Conservation (phyloP, 805 yeast genomes). For the Candida ipomoeae region DNA sequence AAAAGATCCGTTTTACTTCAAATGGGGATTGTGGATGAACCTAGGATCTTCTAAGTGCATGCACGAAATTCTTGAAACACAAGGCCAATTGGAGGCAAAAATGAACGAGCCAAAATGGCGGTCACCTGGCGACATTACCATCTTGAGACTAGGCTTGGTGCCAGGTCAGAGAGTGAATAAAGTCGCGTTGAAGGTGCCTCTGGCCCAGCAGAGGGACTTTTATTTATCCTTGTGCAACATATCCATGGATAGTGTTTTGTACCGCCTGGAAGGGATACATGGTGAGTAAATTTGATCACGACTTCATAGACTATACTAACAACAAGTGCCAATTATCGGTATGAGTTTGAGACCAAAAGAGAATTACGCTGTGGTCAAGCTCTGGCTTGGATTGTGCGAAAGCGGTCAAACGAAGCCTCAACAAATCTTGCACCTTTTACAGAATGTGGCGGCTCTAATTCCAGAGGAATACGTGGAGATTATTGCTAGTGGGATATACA, state of each 20-base stretch:
- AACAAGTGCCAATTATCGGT: conserved; percentile 12
- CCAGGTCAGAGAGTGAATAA: conserved; percentile 5
- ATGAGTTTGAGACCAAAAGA: conserved; percentile 3
- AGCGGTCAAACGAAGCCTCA: neutral
- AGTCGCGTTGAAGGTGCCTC: conserved; percentile 6
- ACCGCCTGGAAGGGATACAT: neutral
- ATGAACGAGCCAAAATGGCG: neutral
- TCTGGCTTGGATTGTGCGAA: conserved; percentile 11
- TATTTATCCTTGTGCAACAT: neutral
- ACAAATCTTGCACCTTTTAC: conserved; percentile 1
- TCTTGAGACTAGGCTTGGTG: conserved; percentile 5
- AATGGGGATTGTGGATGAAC: conserved; percentile 10
- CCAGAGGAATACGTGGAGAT: neutral
- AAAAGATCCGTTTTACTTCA: conserved; percentile 5
- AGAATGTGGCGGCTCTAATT: neutral
- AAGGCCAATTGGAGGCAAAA: conserved; percentile 3
- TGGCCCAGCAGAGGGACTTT: neutral
- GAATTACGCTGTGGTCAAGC: conserved; percentile 8
- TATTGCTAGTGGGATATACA: neutral
- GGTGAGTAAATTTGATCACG: neutral
- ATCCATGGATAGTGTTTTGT: conserved; percentile 1
- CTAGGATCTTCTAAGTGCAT: neutral
- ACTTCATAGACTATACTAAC: conserved; percentile 4
- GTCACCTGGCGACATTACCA: neutral
- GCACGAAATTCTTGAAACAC: conserved; percentile 5